phyloP scores from a whole-genome alignment of 768 basidiomycete species.

The Sarcodon sp. region DNA sequence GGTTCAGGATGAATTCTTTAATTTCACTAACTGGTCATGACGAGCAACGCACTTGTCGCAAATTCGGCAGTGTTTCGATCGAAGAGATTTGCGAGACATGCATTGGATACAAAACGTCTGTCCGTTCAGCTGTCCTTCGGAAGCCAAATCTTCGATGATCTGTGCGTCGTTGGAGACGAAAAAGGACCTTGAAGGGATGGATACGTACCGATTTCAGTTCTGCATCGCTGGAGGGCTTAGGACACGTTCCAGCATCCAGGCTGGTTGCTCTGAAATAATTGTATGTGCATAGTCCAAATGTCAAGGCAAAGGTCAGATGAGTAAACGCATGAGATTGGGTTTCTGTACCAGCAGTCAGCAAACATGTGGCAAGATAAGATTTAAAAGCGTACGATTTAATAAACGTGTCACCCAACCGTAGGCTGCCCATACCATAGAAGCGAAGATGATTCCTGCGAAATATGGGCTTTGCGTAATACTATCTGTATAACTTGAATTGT shows the following conservation, averaged over 20 bases:
- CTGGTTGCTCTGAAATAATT: constrained; percentile 88
- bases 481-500: constrained; percentile 71
- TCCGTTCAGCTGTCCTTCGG: constrained; percentile 81
- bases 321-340: constrained; percentile 64
- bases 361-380: background rate
- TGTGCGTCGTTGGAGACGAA: constrained; percentile 15
- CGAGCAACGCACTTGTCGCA: constrained; percentile 86
- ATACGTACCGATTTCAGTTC: constrained; percentile 74
- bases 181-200: background rate
- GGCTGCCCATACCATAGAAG: constrained; percentile 76
- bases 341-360: constrained; percentile 27
- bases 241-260: constrained; percentile 83
- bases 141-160: constrained; percentile 87
- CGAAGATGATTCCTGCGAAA: constrained; percentile 83
- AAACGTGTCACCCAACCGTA: constrained; percentile 76
- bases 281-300: constrained; percentile 62
- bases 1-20: background rate
- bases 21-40: constrained; percentile 73
- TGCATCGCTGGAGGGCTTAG: constrained; percentile 66
- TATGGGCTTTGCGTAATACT: constrained; percentile 82
- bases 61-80: constrained; percentile 90
- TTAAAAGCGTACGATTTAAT: constrained; percentile 41
- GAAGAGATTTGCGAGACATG: constrained; percentile 86
- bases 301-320: constrained; percentile 66
- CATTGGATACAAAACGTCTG: constrained; percentile 95